Evolutionary conservation across 2,329 filamentous ascomycete species (phyloP).

Genomic region (Huntiella bhutanensis): DNA sequence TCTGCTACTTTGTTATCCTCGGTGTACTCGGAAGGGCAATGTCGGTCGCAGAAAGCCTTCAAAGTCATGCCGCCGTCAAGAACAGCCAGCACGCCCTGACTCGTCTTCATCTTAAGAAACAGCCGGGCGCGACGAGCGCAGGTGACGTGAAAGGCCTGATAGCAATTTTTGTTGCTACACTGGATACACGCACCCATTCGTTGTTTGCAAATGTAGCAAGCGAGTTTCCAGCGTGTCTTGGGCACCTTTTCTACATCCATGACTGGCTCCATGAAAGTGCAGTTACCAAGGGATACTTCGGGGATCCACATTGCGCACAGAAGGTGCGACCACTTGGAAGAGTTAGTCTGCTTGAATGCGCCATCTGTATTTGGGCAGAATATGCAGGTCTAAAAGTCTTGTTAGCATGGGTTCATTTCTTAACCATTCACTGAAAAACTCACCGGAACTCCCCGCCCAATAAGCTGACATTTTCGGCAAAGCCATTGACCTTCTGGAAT

Average conservation of each 20-base stretch:
- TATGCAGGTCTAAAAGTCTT: conserved; percentile 53
- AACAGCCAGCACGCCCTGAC: conserved; percentile 56
- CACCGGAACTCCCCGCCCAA: conserved; percentile 75
- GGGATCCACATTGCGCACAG: conserved; percentile 98
- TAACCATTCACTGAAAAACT: conserved; percentile 17
- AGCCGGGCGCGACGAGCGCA: conserved; percentile 76
- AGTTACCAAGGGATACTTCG: conserved; percentile 85
- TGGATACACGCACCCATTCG: conserved; percentile 97
- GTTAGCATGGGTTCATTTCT: conserved; percentile 3
- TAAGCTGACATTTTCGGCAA: conserved; percentile 88
- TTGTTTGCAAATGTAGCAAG: conserved; percentile 92
- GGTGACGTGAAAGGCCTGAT: conserved; percentile 91
- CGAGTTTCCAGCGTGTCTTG: conserved; percentile 79
- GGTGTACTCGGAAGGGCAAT: conserved; percentile 76
- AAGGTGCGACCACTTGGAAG: conserved; percentile 89
- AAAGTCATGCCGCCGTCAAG: conserved; percentile 64
- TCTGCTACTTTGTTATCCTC: conserved; percentile 67
- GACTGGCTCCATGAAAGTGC: conserved; percentile 94
- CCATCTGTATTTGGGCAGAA: conserved; percentile 97
- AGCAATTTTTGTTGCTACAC: conserved; percentile 93
- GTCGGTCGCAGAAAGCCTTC: conserved; percentile 91
- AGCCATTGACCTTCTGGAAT: conserved; percentile 98
- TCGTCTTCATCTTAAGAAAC: conserved; percentile 93
- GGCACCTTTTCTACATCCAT: conserved; percentile 97
- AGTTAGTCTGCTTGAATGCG: conserved; percentile 94